Conservation (phyloP, 2,329 filamentous ascomycete genomes). For the Xylaria sp. region DNA sequence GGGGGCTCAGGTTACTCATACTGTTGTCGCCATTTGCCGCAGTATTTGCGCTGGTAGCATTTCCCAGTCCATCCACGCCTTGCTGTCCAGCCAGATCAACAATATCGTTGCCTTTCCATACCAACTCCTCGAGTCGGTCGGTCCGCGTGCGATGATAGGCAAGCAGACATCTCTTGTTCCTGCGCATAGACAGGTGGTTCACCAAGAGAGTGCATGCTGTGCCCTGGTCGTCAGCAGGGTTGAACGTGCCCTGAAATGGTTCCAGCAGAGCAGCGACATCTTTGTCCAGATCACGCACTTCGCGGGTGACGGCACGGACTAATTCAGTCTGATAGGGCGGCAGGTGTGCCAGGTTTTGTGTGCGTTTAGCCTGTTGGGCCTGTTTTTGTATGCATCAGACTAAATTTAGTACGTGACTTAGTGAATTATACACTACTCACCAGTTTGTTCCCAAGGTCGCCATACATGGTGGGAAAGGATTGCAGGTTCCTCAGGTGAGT, state of each 20-base stretch:
- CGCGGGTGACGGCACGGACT: constrained; percentile 78
- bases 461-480: constrained; percentile 61
- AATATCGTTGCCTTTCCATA: constrained; percentile 85
- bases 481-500: background rate
- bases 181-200: constrained; percentile 88
- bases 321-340: constrained; percentile 91
- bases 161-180: constrained; percentile 91
- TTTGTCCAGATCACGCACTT: constrained; percentile 88
- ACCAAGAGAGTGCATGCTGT: constrained; percentile 85
- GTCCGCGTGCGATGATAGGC: constrained; percentile 89
- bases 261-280: constrained; percentile 75
- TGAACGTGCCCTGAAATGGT: constrained; percentile 78
- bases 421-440: constrained; percentile 43
- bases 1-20: constrained; percentile 79
- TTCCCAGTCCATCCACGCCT: constrained; percentile 36
- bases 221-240: constrained; percentile 75
- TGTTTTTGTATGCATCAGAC: constrained; percentile 35
- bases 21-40: constrained; percentile 43
- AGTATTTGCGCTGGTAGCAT: constrained; percentile 31
- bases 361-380: constrained; percentile 95
- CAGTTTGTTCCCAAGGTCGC: constrained; percentile 80
- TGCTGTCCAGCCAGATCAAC: constrained; percentile 62
- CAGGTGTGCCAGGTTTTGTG: constrained; percentile 76
- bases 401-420: constrained; percentile 3
- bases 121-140: constrained; percentile 87